phyloP scores from a whole-genome alignment of 2,329 filamentous ascomycete species.

The Colletotrichum liaoningense region DNA sequence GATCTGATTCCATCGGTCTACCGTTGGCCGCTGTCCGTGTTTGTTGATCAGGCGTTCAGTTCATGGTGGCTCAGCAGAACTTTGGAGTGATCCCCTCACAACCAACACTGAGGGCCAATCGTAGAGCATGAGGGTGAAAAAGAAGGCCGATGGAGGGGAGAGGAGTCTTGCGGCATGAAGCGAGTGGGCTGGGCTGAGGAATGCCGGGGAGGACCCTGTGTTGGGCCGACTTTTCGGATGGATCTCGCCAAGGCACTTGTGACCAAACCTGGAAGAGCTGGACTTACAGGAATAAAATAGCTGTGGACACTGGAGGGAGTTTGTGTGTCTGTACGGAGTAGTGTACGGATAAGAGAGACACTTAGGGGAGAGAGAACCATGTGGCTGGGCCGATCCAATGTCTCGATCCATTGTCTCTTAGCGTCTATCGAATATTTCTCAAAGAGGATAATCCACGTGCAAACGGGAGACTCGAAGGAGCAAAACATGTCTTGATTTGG shows the following conservation, averaged over 20 bases:
- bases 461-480: not conserved
- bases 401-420: conserved; percentile 13
- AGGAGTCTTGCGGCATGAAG: not conserved
- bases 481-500: not conserved
- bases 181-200: conserved; percentile 5
- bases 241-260: conserved; percentile 23
- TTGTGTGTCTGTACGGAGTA: too few relatives aligned
- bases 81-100: not conserved
- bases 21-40: not conserved
- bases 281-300: not conserved
- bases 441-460: conserved; percentile 9
- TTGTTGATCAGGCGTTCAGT: not conserved
- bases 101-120: not conserved
- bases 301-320: not conserved
- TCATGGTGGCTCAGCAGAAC: conserved; percentile 10
- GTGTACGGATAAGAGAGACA: not conserved
- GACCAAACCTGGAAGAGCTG: not conserved
- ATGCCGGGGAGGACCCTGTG: conserved; percentile 15
- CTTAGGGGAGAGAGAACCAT: not conserved
- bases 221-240: not conserved
- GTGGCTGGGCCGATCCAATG: conserved; percentile 6
- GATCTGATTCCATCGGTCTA: not conserved
- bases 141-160: not conserved
- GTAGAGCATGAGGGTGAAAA: not conserved
- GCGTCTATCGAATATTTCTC: not conserved